These are phyloP conservation scores for Aphanoascus verrucosus DNA, from an alignment of 2,329 filamentous ascomycete species.

Conservation along the genomic window DNA sequence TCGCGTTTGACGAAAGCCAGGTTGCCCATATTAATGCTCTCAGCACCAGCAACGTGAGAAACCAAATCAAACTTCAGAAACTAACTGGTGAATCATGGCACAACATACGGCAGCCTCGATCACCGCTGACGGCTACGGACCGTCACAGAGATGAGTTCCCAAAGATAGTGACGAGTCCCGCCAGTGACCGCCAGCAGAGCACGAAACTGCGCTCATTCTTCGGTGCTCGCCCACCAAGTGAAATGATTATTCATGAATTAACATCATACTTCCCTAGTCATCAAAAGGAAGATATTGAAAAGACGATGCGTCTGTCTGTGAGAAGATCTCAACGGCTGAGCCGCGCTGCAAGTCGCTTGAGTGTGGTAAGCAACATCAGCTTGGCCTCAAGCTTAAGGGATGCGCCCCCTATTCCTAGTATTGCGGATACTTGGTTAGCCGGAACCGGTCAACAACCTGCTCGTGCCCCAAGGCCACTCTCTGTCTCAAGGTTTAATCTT, in stretches of 20 bases:
- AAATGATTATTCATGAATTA: conserved; percentile 91
- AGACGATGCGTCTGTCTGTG: conserved; percentile 85
- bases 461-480: conserved; percentile 47
- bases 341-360: conserved; percentile 83
- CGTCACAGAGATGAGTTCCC: conserved; percentile 40
- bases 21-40: conserved; percentile 57
- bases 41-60: conserved; percentile 56
- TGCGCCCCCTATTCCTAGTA: conserved; percentile 87
- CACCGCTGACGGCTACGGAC: conserved; percentile 48
- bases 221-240: conserved; percentile 83
- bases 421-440: conserved; percentile 84
- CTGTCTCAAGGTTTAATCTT: conserved; percentile 48
- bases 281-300: conserved; percentile 85
- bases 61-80: conserved; percentile 79
- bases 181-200: conserved; percentile 28
- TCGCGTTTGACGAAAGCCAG: conserved; percentile 77
- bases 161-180: conserved; percentile 16
- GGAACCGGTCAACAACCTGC: conserved; percentile 36
- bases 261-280: conserved; percentile 97
- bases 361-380: conserved; percentile 86
- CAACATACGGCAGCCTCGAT: conserved; percentile 75
- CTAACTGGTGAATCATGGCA: conserved; percentile 80
- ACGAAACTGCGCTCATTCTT: conserved; percentile 56
- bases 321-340: conserved; percentile 82
- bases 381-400: conserved; percentile 86